phyloP scores from a whole-genome alignment of 2,329 filamentous ascomycete genomes.

The Clarireedia hainanense region DNA sequence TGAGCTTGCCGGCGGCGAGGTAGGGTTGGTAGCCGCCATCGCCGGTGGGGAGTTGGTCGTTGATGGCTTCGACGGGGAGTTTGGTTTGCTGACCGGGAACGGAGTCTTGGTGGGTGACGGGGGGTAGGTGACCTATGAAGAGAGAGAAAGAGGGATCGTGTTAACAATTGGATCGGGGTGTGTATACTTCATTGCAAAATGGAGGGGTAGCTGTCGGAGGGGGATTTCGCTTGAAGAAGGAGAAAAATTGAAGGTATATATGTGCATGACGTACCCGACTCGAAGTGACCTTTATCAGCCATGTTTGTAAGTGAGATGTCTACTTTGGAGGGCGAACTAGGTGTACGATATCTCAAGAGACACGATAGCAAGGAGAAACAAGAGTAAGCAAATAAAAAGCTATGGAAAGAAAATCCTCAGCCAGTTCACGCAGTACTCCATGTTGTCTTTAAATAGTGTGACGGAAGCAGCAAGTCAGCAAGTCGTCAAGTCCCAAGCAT shows the following conservation, averaged over 20 bases:
- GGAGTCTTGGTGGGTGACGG: constrained; percentile 41
- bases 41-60: constrained; percentile 58
- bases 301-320: constrained; percentile 23
- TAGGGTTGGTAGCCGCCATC: constrained; percentile 64
- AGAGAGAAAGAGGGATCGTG: not conserved
- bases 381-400: not conserved
- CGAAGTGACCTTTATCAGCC: constrained; percentile 29
- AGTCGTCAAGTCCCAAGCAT: too few relatives aligned
- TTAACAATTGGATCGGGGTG: not conserved
- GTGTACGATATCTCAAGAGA: not conserved
- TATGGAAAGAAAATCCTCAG: constrained; percentile 20
- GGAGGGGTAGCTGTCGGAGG: not conserved
- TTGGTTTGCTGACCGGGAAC: constrained; percentile 44
- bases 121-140: constrained; percentile 38
- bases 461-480: not conserved
- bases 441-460: constrained; percentile 5
- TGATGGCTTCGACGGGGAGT: constrained; percentile 36
- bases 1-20: constrained; percentile 66
- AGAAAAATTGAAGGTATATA: not conserved
- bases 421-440: constrained; percentile 24
- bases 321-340: not conserved
- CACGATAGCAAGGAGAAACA: not conserved
- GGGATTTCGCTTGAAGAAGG: not conserved
- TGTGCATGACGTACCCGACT: constrained; percentile 23
- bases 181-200: too few relatives aligned